Evolutionary conservation across 805 yeast genomes (phyloP), one percentile per base, ranked within the genome.

Genomic region (Scheffersomyces amazonensis): DNA sequence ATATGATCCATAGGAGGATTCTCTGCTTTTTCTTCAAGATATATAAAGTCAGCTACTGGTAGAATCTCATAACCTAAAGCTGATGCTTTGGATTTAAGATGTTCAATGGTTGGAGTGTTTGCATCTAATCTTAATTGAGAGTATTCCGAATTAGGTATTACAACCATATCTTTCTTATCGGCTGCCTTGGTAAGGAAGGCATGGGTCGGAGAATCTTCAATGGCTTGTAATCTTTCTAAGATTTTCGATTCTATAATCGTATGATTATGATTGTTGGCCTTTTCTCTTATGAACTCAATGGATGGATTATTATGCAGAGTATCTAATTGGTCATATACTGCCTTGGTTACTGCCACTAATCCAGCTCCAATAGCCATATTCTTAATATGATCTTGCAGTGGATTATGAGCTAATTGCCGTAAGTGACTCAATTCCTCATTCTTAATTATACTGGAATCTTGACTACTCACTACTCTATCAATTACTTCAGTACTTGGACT

Each of bases 311-410:
- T 25, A 17, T 12, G 3, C 5, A 16, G 11, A 19, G 18, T 13
- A 16, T 37, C 22, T 15, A 41, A 41, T 11, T 13, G 22, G 16
- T 28, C 16, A 12, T 31, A n/a, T 11, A n/a, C 13, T 4, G 16
- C 32, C n/a, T 28, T 15, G 7, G 29, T 11, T 5, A 42, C n/a
- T 11, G 29, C 31, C 8, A 31, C 23, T 37, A 39, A 22, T 6
- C 32, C 36, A 9, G 23, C 33, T 5, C 22, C 33, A n/a, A 13
- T 12, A 12, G 54, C 58, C 28, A 43, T 48, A 8, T 5, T 10
- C 4, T 13, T 15, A 2, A 48, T 27, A 6, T 64, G 64, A 6
- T 41, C 41, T 17, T 56, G 42, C 0, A 29, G 13, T 13, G 39
- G 39, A 5, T 29, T 15, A 18, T 40, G 32, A 10, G 47, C 42